A percentile compares a stretch with the other conserved stretches of the same genome.
Evolutionary conservation across 371 early-diverging fungal genomes (phyloP).

Genomic region (Gilbertella persicaria): DNA sequence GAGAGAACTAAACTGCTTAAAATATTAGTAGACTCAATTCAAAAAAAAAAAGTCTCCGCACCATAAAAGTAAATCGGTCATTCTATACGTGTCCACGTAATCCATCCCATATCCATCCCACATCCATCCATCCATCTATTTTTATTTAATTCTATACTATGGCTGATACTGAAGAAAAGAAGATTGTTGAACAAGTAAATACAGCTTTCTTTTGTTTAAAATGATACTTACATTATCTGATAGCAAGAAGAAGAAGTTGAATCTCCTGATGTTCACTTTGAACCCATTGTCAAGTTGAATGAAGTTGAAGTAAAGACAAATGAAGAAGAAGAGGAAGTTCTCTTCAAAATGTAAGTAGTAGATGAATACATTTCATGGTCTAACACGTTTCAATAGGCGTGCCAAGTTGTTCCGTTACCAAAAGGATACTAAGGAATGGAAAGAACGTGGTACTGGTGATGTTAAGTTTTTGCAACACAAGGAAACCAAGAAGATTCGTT

Average conservation of each 20-base stretch:
- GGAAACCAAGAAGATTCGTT: conserved; percentile 81
- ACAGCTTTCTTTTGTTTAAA: neutral
- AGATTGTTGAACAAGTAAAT: conserved; percentile 35
- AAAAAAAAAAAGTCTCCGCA: too few relatives aligned
- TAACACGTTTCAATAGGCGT: conserved; percentile 66
- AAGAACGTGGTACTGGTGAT: conserved; percentile 98
- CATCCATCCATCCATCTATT: conserved; percentile 32
- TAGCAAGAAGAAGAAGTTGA: conserved; percentile 76
- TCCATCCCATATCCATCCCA: neutral
- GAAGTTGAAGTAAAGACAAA: conserved; percentile 91
- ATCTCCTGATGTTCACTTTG: conserved; percentile 93
- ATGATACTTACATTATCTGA: neutral
- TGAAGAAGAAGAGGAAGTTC: conserved; percentile 92
- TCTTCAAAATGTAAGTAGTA: conserved; percentile 90
- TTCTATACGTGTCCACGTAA: neutral
- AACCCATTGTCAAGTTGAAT: conserved; percentile 92
- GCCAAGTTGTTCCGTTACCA: conserved; percentile 97
- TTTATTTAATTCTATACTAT: conserved; percentile 15
- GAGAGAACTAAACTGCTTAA: too few relatives aligned
- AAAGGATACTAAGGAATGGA: conserved; percentile 90
- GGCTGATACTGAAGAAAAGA: conserved; percentile 38
- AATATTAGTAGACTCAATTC: too few relatives aligned
- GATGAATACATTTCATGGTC: neutral
- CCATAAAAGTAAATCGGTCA: neutral
- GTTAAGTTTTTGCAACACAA: conserved; percentile 93